Evolutionary conservation across 495 filamentous ascomycete species (phyloP), one percentile per base, ranked within the genome.

Genomic region (Aspergillus homomorphus): DNA sequence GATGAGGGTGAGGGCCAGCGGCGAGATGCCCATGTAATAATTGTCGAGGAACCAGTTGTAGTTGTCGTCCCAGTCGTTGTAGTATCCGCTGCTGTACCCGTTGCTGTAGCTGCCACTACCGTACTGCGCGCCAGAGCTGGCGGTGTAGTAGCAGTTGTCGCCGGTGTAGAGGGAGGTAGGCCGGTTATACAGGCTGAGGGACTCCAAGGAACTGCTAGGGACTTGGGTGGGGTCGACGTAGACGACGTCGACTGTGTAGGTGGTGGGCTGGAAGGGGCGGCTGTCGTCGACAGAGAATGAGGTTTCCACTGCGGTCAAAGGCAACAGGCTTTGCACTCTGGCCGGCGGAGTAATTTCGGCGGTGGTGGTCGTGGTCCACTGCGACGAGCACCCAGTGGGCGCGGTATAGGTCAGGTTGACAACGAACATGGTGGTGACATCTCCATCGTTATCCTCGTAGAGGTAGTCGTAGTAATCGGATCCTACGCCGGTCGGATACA

Each of bases 321-420:
- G 68, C 6, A 74, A 54, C 1, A 64, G 52, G 20, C 58, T 26
- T 18, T 49, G 22, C 16, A 73, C 46, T 9, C 26, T 50, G 6
- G 7, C 0, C 12, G 67, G 65, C 1, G 66, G 66, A n/a, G 38
- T 43, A 16, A 72, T 48, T 1, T 43, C 24, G 14, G 54, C 70
- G 1, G 66, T 53, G 15, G 66, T 65, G 9, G 69, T 70, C 6
- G 61, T 61, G 1, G 70, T 69, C 66, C 66, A 74, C 45, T 67
- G 57, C 1, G 69, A 62, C 21, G 66, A 67, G 60, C 75, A 75
- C 42, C 63, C 64, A 0, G 73, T 61, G 2, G 72, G 69, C 0
- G 78, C 77, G 0, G 72, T 70, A 44, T 61, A 75, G 45, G 67
- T 68, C 45, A 77, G 23, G 21, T 70, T 67, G 33, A 74, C 66